These are phyloP conservation scores for Eucalyptus coolabah DNA, from an alignment of 345 rosid species.

Conservation along the genomic window DNA sequence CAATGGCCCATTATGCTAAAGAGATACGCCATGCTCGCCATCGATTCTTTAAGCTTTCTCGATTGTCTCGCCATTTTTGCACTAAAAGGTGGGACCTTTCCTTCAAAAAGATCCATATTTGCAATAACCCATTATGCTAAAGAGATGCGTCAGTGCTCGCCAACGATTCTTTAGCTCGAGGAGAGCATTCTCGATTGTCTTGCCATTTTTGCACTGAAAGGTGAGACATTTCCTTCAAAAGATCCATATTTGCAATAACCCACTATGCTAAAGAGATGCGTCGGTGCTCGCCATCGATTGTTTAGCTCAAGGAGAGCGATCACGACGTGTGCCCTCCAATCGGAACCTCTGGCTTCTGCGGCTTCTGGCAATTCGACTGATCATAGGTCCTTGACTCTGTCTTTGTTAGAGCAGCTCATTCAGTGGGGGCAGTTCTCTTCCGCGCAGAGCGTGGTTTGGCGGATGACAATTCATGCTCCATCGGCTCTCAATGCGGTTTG, in stretches of 20 bases:
- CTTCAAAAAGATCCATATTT: not conserved
- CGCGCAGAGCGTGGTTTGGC: constrained; percentile 27
- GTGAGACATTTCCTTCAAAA: not conserved
- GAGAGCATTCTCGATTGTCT: not conserved
- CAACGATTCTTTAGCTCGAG: constrained; percentile 10
- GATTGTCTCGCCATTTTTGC: not conserved
- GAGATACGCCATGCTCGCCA: not conserved
- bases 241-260: not conserved
- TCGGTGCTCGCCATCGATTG: not conserved
- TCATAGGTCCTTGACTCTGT: constrained; percentile 26
- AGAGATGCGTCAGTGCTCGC: not conserved
- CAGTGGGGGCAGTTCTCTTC: constrained; percentile 22
- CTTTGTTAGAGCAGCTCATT: constrained; percentile 29
- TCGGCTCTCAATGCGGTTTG: constrained; percentile 24
- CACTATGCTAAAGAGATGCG: not conserved
- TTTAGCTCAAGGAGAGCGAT: constrained; percentile 17
- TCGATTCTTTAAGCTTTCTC: constrained; percentile 5
- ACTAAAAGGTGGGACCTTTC: not conserved
- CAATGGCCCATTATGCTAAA: not conserved
- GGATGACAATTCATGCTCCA: constrained; percentile 14
- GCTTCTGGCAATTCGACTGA: not conserved
- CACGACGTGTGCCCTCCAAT: constrained; percentile 10
- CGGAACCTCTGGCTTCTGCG: constrained; percentile 1
- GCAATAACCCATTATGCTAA: not conserved
- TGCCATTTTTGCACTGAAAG: not conserved